Base-by-base conservation (phyloP, 768 basidiomycete species). In the Strobilomyces dryophilus region DNA sequence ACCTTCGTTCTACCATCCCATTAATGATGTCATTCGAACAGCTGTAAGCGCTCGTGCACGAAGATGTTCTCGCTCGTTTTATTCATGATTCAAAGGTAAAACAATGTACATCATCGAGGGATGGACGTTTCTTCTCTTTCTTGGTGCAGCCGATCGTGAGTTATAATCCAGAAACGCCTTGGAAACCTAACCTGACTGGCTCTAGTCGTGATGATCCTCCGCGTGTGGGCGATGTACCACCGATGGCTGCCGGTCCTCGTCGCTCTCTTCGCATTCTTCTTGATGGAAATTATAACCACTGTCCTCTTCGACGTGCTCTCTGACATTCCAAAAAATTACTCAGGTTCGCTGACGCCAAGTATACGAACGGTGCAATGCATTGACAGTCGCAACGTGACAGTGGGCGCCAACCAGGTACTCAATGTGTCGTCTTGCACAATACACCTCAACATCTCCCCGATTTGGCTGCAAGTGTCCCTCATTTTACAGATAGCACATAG, bases 61-160 rank as follows among this genome's bases (percentile, higher is more conserved):
- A 26, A 4, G 12, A 4, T n/a, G 5, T 31, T 29, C 6, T 18
- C 20, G 0, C 9, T 5, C 32, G 20, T 18, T 20, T 21, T 37
- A 35, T 21, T 55, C 24, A 48, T 3, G 10, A 5, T 29, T 35
- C 36, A 11, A 24, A 58, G 57, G 57, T 49, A 10, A 35, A 26
- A 15, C 48, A n/a, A 24, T 44, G 1, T 0, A 3, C 17, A 7
- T 36, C 6, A 9, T 34, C 1, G 11, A 15, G 5, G 10, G 4
- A 20, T 57, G 50, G 47, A 9, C 34, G 8, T 34, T 36, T 3
- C 2, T 42, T 15, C 18, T 51, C 14, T 56, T 58, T 36, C 4
- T 24, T 24, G 24, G 24, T 24, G 24, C 24, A 4, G 24, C 24
- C 24, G 24, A 24, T 24, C 24, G 24, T 50, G n/a, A 43, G 49